phyloP scores from a whole-genome alignment of 371 early-diverging fungal genomes.

The Mucor irregularis region DNA sequence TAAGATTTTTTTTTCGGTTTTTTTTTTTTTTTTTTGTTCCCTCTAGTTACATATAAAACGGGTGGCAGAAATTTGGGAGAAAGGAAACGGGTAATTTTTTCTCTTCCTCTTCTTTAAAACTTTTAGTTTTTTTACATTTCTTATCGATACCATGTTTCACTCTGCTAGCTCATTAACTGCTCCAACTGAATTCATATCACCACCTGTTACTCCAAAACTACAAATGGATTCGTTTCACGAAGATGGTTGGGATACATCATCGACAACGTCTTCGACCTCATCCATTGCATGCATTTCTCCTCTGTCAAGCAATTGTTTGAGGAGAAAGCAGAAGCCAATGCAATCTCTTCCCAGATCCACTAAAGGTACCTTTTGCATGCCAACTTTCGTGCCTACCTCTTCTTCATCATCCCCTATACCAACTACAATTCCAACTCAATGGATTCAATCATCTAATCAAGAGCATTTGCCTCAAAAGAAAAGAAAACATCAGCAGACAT shows the following conservation, averaged over 20 bases:
- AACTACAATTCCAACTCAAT: not conserved
- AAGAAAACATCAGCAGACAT: no score
- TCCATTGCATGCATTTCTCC: not conserved
- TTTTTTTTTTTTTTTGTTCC: not conserved
- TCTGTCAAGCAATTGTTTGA: not conserved
- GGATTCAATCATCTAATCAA: no score
- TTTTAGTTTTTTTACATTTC: no score
- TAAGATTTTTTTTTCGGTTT: not conserved
- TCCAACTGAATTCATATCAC: slow-evolving; percentile 16
- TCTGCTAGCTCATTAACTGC: no score
- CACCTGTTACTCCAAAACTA: slow-evolving; percentile 26
- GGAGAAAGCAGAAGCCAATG: not conserved
- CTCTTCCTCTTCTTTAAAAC: no score
- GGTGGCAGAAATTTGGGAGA: no score
- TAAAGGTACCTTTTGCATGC: slow-evolving; percentile 10
- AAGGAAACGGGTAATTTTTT: no score
- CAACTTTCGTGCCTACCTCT: not conserved
- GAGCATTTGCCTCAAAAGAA: no score
- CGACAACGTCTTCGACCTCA: not conserved
- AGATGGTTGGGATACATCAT: not conserved
- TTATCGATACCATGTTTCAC: no score
- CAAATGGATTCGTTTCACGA: not conserved
- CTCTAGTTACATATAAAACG: not conserved
- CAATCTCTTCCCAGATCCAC: slow-evolving; percentile 4
- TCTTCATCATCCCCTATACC: not conserved